Evolutionary conservation across 2,329 filamentous ascomycete species (phyloP).

Genomic region (Penicillium concentricum): DNA sequence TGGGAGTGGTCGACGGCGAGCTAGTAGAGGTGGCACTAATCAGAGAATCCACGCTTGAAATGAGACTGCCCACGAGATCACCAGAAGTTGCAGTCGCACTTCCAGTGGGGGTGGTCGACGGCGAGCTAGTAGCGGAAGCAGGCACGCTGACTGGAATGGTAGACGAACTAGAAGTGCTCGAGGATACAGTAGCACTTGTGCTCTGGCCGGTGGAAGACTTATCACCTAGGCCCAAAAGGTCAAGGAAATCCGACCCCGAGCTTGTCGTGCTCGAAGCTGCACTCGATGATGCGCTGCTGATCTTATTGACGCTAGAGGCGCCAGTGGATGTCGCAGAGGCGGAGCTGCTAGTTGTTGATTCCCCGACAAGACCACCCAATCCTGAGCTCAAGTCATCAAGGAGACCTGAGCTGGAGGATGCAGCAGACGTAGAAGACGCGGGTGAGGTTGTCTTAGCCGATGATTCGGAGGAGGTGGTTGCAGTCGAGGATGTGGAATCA

Average conservation of each 20-base stretch:
- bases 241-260: slow-evolving; percentile 4
- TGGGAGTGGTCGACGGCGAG: background rate
- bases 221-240: slow-evolving; percentile 2
- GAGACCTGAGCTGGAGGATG: slow-evolving; percentile 6
- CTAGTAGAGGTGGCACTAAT: slow-evolving; percentile 15
- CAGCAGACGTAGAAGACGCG: background rate
- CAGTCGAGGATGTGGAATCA: background rate
- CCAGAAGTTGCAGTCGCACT: background rate
- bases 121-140: slow-evolving; percentile 13
- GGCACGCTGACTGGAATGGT: slow-evolving; percentile 32
- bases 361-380: background rate
- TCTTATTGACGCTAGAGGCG: background rate
- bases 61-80: slow-evolving; percentile 8
- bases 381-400: slow-evolving; percentile 8
- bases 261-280: background rate
- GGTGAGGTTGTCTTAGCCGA: background rate
- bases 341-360: background rate
- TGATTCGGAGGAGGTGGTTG: background rate
- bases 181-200: slow-evolving; percentile 1
- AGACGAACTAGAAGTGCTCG: slow-evolving; percentile 8
- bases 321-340: background rate
- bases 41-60: slow-evolving; percentile 12
- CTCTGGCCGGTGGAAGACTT: slow-evolving; percentile 7
- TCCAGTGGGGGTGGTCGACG: background rate
- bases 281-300: background rate